Percentiles rank a stretch among this genome's conserved stretches.
phyloP scores from a whole-genome alignment of 805 yeast genomes.

The Gaillardinia entomophila region DNA sequence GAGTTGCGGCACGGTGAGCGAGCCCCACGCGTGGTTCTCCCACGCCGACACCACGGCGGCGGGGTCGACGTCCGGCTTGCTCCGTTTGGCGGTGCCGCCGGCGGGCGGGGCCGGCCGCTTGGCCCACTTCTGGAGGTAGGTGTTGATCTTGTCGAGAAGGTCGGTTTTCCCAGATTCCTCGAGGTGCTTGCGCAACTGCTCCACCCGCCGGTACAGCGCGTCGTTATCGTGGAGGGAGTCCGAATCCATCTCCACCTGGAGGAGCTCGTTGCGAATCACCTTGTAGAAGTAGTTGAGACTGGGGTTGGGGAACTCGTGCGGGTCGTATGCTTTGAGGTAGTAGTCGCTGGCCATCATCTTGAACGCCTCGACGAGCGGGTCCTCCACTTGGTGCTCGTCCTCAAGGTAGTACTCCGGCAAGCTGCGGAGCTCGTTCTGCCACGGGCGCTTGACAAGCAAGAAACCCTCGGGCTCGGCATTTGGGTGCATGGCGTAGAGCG shows the following conservation, averaged over 20 bases:
- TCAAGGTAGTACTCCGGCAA: slow-evolving; percentile 42
- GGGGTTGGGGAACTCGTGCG: slow-evolving; percentile 60
- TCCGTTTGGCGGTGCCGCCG: background rate
- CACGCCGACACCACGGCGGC: slow-evolving; percentile 38
- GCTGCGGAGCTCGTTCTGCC: slow-evolving; percentile 66
- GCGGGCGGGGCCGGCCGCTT: background rate
- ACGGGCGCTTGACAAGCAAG: slow-evolving; percentile 63
- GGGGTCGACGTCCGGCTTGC: slow-evolving; percentile 20
- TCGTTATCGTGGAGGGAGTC: slow-evolving; percentile 9
- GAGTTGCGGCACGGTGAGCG: slow-evolving; percentile 39
- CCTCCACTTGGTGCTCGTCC: slow-evolving; percentile 5
- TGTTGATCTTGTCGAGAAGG: slow-evolving; percentile 3
- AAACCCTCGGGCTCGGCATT: slow-evolving; percentile 66
- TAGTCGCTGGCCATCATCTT: slow-evolving; percentile 31
- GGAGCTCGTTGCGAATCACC: slow-evolving; percentile 55
- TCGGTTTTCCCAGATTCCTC: slow-evolving; percentile 1
- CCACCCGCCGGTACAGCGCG: slow-evolving; percentile 7
- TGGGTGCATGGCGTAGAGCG: slow-evolving; percentile 55
- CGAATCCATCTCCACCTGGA: slow-evolving; percentile 43
- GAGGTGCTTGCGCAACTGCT: slow-evolving; percentile 3
- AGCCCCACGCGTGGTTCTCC: slow-evolving; percentile 27
- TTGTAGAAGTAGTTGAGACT: slow-evolving; percentile 61
- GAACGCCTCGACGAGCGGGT: slow-evolving; percentile 14
- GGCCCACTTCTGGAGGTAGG: slow-evolving; percentile 4
- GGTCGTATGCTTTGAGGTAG: slow-evolving; percentile 44